phyloP scores from a whole-genome alignment of 139 green algal genomes.

The Tetradesmus lagerheimii region DNA sequence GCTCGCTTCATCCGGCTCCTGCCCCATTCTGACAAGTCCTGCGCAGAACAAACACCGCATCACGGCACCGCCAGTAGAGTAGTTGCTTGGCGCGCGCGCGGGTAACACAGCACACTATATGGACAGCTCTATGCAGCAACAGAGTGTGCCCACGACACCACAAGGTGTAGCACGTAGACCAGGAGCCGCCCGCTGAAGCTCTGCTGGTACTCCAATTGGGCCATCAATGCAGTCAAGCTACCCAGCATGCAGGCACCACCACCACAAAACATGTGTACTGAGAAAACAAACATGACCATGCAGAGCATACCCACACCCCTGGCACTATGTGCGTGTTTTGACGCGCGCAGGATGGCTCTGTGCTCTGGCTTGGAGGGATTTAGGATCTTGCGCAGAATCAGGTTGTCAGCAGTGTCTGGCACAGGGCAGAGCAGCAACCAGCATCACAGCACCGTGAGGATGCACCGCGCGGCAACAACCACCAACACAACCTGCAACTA shows the following conservation, averaged over 20 bases:
- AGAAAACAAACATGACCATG: too few relatives aligned
- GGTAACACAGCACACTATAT: too few relatives aligned
- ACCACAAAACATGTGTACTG: not conserved
- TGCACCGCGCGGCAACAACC: not conserved
- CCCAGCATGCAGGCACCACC: not conserved
- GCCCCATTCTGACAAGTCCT: not conserved
- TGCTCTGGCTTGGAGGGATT: constrained; percentile 9
- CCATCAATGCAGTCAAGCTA: too few relatives aligned
- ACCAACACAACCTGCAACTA: not conserved
- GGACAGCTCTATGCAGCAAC: too few relatives aligned
- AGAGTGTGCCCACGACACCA: too few relatives aligned
- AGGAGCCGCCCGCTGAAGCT: too few relatives aligned
- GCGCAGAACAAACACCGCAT: not conserved
- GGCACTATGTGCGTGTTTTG: not conserved
- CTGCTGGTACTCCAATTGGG: too few relatives aligned
- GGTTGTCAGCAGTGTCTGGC: constrained; percentile 19
- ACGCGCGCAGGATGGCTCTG: constrained; percentile 26
- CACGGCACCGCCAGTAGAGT: not conserved
- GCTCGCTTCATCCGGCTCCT: not conserved
- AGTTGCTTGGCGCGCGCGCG: not conserved
- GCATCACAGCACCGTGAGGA: not conserved
- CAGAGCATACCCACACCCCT: not conserved
- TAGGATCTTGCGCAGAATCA: constrained; percentile 30
- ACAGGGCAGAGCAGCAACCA: not conserved
- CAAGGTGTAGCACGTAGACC: too few relatives aligned